phyloP scores from a whole-genome alignment of 768 basidiomycete species.

The Cantharellus anzutake region DNA sequence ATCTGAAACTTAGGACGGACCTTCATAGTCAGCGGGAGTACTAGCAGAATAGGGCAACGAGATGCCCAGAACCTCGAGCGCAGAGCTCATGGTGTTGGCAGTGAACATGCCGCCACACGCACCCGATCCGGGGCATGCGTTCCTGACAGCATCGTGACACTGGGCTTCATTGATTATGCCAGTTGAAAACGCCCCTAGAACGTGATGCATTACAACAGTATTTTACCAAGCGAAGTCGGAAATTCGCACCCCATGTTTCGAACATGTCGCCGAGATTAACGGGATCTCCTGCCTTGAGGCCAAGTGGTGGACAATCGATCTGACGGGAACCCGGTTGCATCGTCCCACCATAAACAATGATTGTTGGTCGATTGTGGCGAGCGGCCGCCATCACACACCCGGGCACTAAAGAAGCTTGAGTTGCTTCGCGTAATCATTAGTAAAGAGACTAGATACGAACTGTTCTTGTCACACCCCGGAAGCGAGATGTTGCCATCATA shows the following conservation, averaged over 20 bases:
- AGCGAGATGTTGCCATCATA: slow-evolving; percentile 53
- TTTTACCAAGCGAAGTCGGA: not conserved
- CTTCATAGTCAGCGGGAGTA: slow-evolving; percentile 46
- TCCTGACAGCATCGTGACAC: slow-evolving; percentile 64
- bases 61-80: slow-evolving; percentile 68
- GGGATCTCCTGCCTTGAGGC: slow-evolving; percentile 55
- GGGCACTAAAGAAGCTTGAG: slow-evolving; percentile 29
- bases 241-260: slow-evolving; percentile 53
- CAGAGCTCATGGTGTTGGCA: slow-evolving; percentile 80
- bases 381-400: slow-evolving; percentile 74
- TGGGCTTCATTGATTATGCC: slow-evolving; percentile 67
- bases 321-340: slow-evolving; percentile 61
- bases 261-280: slow-evolving; percentile 75
- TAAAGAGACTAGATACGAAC: slow-evolving; percentile 2
- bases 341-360: slow-evolving; percentile 73
- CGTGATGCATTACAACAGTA: not conserved
- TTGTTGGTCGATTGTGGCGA: slow-evolving; percentile 73
- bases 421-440: not conserved
- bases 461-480: slow-evolving; percentile 67
- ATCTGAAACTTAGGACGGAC: slow-evolving; percentile 18
- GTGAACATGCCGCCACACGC: slow-evolving; percentile 85
- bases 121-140: slow-evolving; percentile 72
- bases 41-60: slow-evolving; percentile 55
- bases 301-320: slow-evolving; percentile 61
- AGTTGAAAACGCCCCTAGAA: slow-evolving; percentile 47